phyloP scores from a whole-genome alignment of 140 eudicot species.

The Erigeron philadelphicus region DNA sequence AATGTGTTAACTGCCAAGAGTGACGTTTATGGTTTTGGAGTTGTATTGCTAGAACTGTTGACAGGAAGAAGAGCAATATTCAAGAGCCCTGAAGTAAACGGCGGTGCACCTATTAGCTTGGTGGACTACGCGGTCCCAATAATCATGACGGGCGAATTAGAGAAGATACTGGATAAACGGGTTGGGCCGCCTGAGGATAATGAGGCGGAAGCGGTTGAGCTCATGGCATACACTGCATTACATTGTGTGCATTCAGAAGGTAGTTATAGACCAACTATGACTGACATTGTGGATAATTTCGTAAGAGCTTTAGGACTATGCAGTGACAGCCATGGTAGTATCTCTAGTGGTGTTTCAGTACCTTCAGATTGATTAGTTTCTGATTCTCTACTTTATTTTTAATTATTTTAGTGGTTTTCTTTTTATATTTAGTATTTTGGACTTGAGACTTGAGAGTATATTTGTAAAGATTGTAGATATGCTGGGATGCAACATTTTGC shows the following conservation, averaged over 20 bases:
- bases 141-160: conserved; percentile 44
- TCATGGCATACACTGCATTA: conserved; percentile 50
- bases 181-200: conserved; percentile 39
- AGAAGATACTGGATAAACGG: conserved; percentile 44
- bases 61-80: conserved; percentile 52
- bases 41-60: conserved; percentile 47
- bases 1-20: conserved; percentile 50
- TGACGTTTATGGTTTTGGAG: conserved; percentile 58
- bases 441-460: conserved; percentile 21
- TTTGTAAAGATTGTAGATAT: conserved; percentile 33
- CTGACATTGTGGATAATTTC: conserved; percentile 47
- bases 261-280: conserved; percentile 47
- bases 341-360: conserved; percentile 36
- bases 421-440: background rate
- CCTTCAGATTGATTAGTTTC: conserved; percentile 30
- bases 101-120: conserved; percentile 39
- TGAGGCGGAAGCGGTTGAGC: conserved; percentile 54
- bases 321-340: conserved; percentile 39
- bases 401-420: conserved; percentile 16
- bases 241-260: conserved; percentile 52
- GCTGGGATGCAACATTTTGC: conserved; percentile 35
- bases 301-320: conserved; percentile 47
- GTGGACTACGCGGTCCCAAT: conserved; percentile 49
- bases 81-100: conserved; percentile 36
- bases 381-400: background rate